Evolutionary conservation across 2,329 filamentous ascomycete genomes (phyloP).

Genomic region (Hysterium pulicare): DNA sequence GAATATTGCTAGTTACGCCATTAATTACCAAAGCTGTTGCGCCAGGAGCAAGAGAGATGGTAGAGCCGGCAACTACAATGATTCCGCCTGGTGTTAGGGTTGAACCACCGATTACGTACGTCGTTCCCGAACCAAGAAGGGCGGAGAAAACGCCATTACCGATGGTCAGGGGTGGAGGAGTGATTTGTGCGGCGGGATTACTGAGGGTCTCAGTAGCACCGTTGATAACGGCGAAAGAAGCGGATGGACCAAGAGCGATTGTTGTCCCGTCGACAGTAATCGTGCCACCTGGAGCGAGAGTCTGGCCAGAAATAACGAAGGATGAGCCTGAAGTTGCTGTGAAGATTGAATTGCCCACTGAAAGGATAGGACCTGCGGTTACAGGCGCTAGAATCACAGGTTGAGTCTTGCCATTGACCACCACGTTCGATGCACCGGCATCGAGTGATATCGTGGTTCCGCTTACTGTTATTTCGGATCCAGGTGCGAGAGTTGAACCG

Average conservation of each 20-base stretch:
- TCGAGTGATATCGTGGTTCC: constrained; percentile 22
- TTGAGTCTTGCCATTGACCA: constrained; percentile 21
- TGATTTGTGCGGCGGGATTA: constrained; percentile 19
- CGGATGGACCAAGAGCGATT: constrained; percentile 30
- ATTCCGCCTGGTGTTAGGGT: constrained; percentile 39
- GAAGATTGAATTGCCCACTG: constrained; percentile 5
- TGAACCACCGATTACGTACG: constrained; percentile 35
- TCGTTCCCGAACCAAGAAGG: constrained; percentile 28
- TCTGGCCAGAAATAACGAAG: constrained; percentile 40
- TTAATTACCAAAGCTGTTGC: constrained; percentile 31
- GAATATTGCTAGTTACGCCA: constrained; percentile 28
- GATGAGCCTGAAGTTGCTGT: constrained; percentile 7
- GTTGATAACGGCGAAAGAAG: constrained; percentile 31
- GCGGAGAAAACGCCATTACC: constrained; percentile 25
- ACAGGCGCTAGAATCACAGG: constrained; percentile 7
- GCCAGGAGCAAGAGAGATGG: constrained; percentile 27
- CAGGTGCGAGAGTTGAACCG: constrained; percentile 18
- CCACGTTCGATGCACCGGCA: constrained; percentile 14
- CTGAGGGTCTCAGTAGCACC: constrained; percentile 33
- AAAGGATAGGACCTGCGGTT: constrained; percentile 10
- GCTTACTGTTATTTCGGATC: constrained; percentile 16
- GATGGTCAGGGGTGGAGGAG: constrained; percentile 28
- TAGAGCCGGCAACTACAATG: constrained; percentile 24
- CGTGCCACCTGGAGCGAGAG: constrained; percentile 33
- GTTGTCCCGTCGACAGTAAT: constrained; percentile 33